These are phyloP conservation scores for Camelina sativa DNA, from an alignment of 345 rosid species.

Conservation along the genomic window DNA sequence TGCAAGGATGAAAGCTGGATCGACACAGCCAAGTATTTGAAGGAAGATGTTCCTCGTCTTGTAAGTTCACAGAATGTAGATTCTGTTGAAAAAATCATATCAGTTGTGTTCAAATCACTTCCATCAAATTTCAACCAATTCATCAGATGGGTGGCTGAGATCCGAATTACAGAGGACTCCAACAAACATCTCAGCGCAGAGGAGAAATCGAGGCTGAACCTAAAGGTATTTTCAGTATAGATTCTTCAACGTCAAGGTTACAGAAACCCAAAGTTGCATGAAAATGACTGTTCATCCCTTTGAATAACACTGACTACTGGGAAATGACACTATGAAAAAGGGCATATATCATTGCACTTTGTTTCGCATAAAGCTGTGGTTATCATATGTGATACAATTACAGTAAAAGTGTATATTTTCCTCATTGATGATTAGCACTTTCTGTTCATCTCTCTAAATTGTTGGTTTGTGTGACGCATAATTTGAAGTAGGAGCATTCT, in stretches of 20 bases:
- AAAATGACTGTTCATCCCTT: background rate
- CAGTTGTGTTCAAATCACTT: conserved; percentile 62
- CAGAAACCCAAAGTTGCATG: conserved; percentile 8
- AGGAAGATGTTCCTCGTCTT: conserved; percentile 81
- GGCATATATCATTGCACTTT: no score
- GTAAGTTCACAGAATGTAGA: conserved; percentile 64
- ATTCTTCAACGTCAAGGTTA: background rate
- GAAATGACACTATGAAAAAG: no score
- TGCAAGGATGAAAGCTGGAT: conserved; percentile 87
- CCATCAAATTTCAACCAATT: conserved; percentile 74
- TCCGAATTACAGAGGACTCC: conserved; percentile 67
- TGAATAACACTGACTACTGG: no score
- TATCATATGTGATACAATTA: no score
- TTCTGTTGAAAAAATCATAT: conserved; percentile 54
- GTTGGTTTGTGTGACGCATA: background rate
- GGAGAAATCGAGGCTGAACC: conserved; percentile 70
- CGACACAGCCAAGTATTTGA: conserved; percentile 65
- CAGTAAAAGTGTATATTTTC: background rate
- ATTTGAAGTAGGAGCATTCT: background rate
- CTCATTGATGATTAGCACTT: background rate
- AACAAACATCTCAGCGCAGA: conserved; percentile 62
- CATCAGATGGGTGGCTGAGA: conserved; percentile 89
- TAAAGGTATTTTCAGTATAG: conserved; percentile 58
- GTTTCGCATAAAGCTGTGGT: no score
- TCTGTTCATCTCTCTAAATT: background rate